Evolutionary conservation across 2,329 filamentous ascomycete genomes (phyloP).

Genomic region (Colletotrichum paranaense): DNA sequence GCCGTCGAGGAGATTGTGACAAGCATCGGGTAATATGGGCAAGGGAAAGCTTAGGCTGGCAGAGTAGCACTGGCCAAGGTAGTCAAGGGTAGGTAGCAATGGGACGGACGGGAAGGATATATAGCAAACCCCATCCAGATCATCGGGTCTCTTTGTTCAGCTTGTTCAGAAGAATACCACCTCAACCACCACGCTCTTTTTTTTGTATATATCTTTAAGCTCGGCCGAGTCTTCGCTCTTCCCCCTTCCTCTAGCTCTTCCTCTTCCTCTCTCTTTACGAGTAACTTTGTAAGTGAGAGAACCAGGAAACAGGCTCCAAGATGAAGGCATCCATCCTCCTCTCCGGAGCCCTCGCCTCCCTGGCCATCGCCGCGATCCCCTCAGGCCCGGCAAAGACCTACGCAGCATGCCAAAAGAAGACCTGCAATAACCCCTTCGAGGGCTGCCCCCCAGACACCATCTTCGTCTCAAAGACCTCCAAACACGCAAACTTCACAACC

Average conservation of each 20-base stretch:
- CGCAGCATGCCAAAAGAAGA: slow-evolving; percentile 46
- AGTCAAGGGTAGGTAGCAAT: not conserved
- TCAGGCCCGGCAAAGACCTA: slow-evolving; percentile 43
- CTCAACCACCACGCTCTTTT: not conserved
- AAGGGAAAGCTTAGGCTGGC: not conserved
- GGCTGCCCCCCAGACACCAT: slow-evolving; percentile 54
- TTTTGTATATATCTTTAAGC: not conserved
- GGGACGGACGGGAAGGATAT: not conserved
- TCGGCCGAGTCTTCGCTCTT: not conserved
- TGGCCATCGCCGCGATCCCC: not conserved
- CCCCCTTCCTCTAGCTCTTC: not conserved
- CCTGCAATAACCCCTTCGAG: slow-evolving; percentile 43
- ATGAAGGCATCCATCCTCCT: slow-evolving; percentile 31
- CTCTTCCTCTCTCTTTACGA: not conserved
- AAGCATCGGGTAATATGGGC: not conserved
- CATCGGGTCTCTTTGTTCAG: not conserved
- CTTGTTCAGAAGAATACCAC: not conserved
- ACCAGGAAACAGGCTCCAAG: not conserved
- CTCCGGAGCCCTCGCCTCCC: slow-evolving; percentile 6
- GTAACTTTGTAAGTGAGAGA: not conserved
- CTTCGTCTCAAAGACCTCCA: slow-evolving; percentile 51
- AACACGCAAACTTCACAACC: slow-evolving; percentile 48
- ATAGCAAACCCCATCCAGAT: slow-evolving; percentile 3
- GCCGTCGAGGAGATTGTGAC: not conserved
- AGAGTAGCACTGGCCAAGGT: not conserved